Evolutionary conservation across 257 asterid species (phyloP).

Genomic region (Solanum paucissectum): DNA sequence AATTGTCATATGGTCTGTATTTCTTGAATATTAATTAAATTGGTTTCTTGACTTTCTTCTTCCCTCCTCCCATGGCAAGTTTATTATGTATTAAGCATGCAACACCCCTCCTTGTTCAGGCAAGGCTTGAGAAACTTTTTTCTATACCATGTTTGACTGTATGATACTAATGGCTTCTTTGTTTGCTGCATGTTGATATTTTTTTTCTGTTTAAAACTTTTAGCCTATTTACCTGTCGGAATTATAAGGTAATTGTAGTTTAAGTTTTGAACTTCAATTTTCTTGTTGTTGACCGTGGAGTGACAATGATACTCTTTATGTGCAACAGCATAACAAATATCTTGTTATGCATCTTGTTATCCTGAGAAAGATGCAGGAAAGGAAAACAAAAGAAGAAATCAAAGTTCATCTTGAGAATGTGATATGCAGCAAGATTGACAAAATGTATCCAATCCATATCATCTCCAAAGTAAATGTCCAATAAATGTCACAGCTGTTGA

Average conservation of each 20-base stretch:
- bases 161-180: not conserved
- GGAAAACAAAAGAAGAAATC: not conserved
- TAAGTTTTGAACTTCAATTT: not conserved
- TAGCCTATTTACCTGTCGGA: not conserved
- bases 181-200: not conserved
- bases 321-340: not conserved
- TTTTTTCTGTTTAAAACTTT: not conserved
- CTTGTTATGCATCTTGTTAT: too few species aligned
- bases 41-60: not conserved
- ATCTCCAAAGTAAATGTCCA: not conserved
- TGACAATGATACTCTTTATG: not conserved
- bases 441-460: not conserved
- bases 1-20: not conserved
- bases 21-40: not conserved
- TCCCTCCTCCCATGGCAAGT: not conserved
- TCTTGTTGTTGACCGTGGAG: not conserved
- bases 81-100: not conserved
- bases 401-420: not conserved
- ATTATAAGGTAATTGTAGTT: not conserved
- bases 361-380: not conserved
- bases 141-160: not conserved
- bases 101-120: not conserved
- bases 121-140: not conserved
- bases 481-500: not conserved
- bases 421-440: not conserved